Conservation (phyloP, 192 early-diverging fungal species). For the Backusella morwellensis region DNA sequence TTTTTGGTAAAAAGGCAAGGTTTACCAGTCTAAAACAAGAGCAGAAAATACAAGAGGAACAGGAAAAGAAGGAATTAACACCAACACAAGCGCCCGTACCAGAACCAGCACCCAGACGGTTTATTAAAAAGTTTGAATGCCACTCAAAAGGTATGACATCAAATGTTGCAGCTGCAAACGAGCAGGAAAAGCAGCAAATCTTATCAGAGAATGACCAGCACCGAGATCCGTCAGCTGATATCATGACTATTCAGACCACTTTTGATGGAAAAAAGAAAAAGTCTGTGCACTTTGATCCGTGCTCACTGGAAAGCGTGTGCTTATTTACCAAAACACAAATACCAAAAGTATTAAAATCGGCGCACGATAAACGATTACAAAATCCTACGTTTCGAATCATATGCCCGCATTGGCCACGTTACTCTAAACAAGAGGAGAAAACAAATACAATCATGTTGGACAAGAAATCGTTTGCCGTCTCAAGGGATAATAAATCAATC, state of each 20-base stretch:
- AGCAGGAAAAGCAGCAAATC: not conserved
- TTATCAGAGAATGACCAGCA: not conserved
- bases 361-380: not conserved
- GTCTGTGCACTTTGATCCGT: slow-evolving; percentile 65
- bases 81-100: not conserved
- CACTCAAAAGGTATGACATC: not conserved
- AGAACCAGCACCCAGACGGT: not conserved
- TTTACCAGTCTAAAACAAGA: not conserved
- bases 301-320: slow-evolving; percentile 61
- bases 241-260: not conserved
- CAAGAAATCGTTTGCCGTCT: not conserved
- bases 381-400: slow-evolving; percentile 11
- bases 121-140: slow-evolving; percentile 2
- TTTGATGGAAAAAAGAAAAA: slow-evolving; percentile 12
- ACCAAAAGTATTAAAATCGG: slow-evolving; percentile 33
- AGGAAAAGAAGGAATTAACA: not conserved
- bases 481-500: slow-evolving; percentile 39
- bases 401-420: slow-evolving; percentile 10
- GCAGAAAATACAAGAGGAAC: not conserved
- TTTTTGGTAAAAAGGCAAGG: slow-evolving; percentile 4
- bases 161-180: slow-evolving; percentile 1
- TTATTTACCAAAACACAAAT: slow-evolving; percentile 68
- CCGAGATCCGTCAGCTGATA: not conserved
- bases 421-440: not conserved
- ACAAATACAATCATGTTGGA: slow-evolving; percentile 6